phyloP scores from a whole-genome alignment of 2,329 filamentous ascomycete genomes.

The Cladobotryum protrusum region DNA sequence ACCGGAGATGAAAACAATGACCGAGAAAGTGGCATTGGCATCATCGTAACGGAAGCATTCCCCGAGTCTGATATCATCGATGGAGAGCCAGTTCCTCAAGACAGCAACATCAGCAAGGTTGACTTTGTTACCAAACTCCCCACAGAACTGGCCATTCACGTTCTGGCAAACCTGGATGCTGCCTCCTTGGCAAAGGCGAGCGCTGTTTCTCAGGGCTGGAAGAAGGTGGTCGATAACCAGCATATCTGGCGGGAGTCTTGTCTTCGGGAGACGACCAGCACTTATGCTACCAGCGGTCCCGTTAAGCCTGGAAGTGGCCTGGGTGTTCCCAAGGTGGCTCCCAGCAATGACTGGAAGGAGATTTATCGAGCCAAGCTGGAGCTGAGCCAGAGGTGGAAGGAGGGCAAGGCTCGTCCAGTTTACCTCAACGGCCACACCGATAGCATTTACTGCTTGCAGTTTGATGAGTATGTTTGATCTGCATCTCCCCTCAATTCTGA shows the following conservation, averaged over 20 bases:
- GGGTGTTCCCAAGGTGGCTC: slow-evolving; percentile 49
- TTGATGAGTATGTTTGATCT: slow-evolving; percentile 69
- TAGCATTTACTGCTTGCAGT: slow-evolving; percentile 96
- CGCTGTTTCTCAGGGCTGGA: slow-evolving; percentile 47
- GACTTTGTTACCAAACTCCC: slow-evolving; percentile 55
- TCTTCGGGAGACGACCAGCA: slow-evolving; percentile 52
- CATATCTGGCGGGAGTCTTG: slow-evolving; percentile 61
- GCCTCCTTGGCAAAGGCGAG: slow-evolving; percentile 42
- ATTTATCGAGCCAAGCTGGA: slow-evolving; percentile 74
- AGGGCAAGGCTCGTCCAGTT: slow-evolving; percentile 70
- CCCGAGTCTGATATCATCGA: slow-evolving; percentile 32
- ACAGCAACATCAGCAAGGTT: slow-evolving; percentile 42
- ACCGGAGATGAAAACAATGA: slow-evolving; percentile 46
- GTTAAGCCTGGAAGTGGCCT: slow-evolving; percentile 48
- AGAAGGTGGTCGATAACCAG: slow-evolving; percentile 40
- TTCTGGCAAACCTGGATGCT: slow-evolving; percentile 52
- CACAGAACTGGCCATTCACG: slow-evolving; percentile 51
- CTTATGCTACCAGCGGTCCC: slow-evolving; percentile 51
- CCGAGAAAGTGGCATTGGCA: slow-evolving; percentile 59
- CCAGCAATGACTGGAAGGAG: slow-evolving; percentile 74
- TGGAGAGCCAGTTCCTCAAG: slow-evolving; percentile 25
- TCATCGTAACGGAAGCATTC: slow-evolving; percentile 43
- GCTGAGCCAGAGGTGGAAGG: slow-evolving; percentile 73
- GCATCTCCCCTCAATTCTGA: neutral
- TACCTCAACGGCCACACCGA: slow-evolving; percentile 92